These are phyloP conservation scores for Collybia sordida DNA, from an alignment of 768 basidiomycete species.

Conservation along the genomic window DNA sequence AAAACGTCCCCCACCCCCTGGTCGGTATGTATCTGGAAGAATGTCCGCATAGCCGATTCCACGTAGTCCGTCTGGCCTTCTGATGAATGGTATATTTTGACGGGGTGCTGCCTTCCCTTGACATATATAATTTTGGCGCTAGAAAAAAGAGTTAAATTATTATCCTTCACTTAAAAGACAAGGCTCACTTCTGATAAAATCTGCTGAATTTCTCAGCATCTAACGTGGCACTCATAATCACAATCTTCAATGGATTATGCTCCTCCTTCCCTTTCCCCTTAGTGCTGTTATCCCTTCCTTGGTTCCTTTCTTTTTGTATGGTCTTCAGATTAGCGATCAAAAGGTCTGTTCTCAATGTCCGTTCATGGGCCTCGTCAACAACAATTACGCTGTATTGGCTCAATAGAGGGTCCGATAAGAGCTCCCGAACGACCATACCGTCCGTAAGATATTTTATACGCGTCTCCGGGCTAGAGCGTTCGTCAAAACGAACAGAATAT, in stretches of 20 bases:
- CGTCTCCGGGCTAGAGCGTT: constrained; percentile 67
- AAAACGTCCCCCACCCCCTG: constrained; percentile 85
- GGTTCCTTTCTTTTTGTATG: constrained; percentile 71
- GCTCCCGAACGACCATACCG: constrained; percentile 95
- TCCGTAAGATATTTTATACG: constrained; percentile 97
- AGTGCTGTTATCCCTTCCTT: constrained; percentile 30
- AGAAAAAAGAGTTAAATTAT: constrained; percentile 2
- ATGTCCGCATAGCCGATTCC: constrained; percentile 87
- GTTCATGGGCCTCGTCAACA: constrained; percentile 97
- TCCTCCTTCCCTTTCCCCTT: constrained; percentile 42
- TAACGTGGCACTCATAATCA: constrained; percentile 97
- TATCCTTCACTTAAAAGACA: background rate
- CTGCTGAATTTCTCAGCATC: constrained; percentile 93
- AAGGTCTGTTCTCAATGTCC: constrained; percentile 91
- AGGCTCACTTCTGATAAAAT: constrained; percentile 79
- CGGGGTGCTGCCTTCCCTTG: constrained; percentile 91
- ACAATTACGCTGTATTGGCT: constrained; percentile 85
- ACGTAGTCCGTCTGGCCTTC: constrained; percentile 79
- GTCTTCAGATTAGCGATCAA: constrained; percentile 88
- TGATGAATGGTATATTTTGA: constrained; percentile 78
- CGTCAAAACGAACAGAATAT: constrained; percentile 96
- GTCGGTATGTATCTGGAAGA: constrained; percentile 90
- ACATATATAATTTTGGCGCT: constrained; percentile 90
- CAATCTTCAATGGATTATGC: constrained; percentile 77
- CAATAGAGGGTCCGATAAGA: constrained; percentile 75